phyloP scores from a whole-genome alignment of 371 early-diverging fungal species.

The Capniomyces stellatus region DNA sequence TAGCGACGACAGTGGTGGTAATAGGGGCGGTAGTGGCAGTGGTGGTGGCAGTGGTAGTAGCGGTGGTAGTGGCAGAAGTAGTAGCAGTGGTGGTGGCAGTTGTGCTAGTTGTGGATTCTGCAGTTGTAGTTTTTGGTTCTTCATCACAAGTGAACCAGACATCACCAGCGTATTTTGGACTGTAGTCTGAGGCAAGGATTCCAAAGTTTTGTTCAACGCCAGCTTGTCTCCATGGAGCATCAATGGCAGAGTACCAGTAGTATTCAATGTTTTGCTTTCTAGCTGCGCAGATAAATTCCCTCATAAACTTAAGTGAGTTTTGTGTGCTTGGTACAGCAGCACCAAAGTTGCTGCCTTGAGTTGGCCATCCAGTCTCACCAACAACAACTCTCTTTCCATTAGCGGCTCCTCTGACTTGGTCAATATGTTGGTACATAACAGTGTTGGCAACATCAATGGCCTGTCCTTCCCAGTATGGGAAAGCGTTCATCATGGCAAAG shows the following conservation, averaged over 20 bases:
- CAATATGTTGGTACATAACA: conserved; percentile 27
- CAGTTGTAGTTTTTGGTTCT: no score
- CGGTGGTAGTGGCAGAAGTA: no score
- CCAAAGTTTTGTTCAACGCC: conserved; percentile 43
- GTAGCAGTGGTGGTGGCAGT: no score
- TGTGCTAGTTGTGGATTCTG: no score
- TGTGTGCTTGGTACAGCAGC: conserved; percentile 26
- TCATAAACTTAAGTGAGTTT: conserved; percentile 26
- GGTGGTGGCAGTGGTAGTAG: no score
- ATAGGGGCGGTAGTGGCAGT: no score
- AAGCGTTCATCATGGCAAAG: conserved; percentile 41
- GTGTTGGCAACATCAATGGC: conserved; percentile 28
- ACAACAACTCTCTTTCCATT: conserved; percentile 28
- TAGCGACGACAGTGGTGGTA: no score
- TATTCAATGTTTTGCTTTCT: conserved; percentile 27
- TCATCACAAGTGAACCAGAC: no score
- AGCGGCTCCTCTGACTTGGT: conserved; percentile 25
- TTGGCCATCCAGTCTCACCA: conserved; percentile 50
- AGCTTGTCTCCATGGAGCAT: conserved; percentile 38
- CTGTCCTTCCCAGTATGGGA: conserved; percentile 49
- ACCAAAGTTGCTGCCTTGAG: conserved; percentile 28
- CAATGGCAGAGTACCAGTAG: conserved; percentile 39
- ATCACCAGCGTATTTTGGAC: no score
- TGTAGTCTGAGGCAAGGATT: conserved; percentile 10
- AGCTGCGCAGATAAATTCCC: conserved; percentile 25